Evolutionary conservation across 176 grass and related monocot genomes (phyloP).

Genomic region (Stipa capillata): DNA sequence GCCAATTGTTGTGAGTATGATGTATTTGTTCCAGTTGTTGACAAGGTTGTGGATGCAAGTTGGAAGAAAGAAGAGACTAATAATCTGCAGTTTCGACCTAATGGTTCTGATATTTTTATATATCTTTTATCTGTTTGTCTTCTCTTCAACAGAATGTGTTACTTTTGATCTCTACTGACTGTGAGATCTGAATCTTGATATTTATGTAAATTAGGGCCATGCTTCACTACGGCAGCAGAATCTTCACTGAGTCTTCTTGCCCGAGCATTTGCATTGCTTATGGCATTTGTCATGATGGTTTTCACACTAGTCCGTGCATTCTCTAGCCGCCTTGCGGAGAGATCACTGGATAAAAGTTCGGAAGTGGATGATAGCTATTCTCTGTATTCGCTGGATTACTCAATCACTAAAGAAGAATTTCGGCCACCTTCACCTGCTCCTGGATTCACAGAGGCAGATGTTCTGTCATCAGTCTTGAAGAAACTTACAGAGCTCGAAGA

Average conservation of each 20-base stretch:
- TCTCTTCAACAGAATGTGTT: not conserved
- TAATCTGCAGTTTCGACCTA: conserved; percentile 4
- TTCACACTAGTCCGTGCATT: conserved; percentile 22
- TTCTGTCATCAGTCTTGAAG: conserved; percentile 41
- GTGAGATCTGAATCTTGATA: not conserved
- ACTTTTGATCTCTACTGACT: not conserved
- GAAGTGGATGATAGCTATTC: not conserved
- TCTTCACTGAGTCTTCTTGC: conserved; percentile 17
- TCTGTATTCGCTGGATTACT: not conserved
- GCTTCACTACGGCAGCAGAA: not conserved
- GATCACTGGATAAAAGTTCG: not conserved
- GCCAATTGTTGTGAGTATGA: conserved; percentile 21
- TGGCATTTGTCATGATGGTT: conserved; percentile 21
- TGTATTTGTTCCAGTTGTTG: conserved; percentile 46
- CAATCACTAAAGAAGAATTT: conserved; percentile 34
- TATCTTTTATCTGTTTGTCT: not conserved
- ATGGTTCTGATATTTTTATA: conserved; percentile 28
- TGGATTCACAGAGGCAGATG: conserved; percentile 32
- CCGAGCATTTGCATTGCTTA: conserved; percentile 23
- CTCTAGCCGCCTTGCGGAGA: conserved; percentile 21
- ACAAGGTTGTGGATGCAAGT: conserved; percentile 50
- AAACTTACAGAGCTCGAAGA: conserved; percentile 51
- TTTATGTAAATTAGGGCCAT: conserved; percentile 2
- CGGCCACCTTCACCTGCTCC: conserved; percentile 44
- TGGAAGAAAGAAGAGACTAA: conserved; percentile 37